Base-by-base conservation (phyloP, 495 filamentous ascomycete genomes). In the Talaromyces borbonicus region DNA sequence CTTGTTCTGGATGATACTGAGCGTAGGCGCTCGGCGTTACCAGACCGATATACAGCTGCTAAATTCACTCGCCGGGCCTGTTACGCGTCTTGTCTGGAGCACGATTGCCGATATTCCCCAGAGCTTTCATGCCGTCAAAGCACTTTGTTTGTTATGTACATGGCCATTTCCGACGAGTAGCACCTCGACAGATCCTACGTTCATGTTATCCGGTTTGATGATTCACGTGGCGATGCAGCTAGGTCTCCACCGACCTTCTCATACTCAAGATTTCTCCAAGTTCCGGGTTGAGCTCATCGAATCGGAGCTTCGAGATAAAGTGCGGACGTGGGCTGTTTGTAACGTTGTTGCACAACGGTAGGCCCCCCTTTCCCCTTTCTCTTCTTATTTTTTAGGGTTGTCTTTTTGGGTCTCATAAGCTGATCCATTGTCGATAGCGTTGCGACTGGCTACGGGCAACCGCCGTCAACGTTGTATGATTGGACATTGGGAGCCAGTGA, bases 191-290 rank as follows among this genome's bases (percentile, higher is more conserved):
- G 89, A 96, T 59, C 86, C 87, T 1, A 95, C 89, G 0, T 90
- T 93, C 55, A 94, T 93, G 66, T 70, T 94, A 8, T 81, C 83
- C 54, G 89, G 89, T 22, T 74, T 92, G 54, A 90, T 95, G 88
- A 84, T 94, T 74, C 88, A 94, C 59, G 80, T 90, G 43, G 85
- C 89, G 11, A 90, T 90, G 63, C 87, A 90, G 50, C 84, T 90
- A 47, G 89, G 89, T 39, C 75, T 96, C 39, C 89, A 96, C 56
- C 80, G 88, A 18, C 89, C 89, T 6, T 89, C 84, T 31, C 85
- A 95, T 62, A 81, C 84, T 15, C 87, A 94, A 58, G 89, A 95
- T 63, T 95, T 95, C 62, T 85, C 84, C 20, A 78, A 87, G 18
- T 84, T 86, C 31, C 79, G 80, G 4, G 78, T 94, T 14, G 83